phyloP scores from a whole-genome alignment of 2,329 filamentous ascomycete genomes.

The Aspergillus sp. region DNA sequence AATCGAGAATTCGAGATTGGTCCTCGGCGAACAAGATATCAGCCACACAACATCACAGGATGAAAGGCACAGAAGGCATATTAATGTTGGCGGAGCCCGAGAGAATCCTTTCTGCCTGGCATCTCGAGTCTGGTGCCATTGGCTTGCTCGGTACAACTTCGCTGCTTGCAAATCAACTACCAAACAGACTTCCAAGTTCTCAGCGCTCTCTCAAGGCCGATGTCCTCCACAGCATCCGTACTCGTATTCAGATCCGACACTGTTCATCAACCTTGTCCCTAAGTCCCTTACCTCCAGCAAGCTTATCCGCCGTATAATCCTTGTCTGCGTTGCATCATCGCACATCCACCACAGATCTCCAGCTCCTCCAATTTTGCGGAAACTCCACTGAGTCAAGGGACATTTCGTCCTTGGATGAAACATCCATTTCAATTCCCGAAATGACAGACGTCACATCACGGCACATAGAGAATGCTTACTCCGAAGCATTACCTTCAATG shows the following conservation, averaged over 20 bases:
- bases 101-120: not conserved
- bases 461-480: not conserved
- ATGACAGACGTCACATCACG: not conserved
- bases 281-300: not conserved
- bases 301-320: not conserved
- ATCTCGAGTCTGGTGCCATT: not conserved
- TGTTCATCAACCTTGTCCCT: not conserved
- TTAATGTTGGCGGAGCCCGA: not conserved
- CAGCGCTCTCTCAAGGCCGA: not conserved
- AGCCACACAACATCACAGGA: not conserved
- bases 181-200: not conserved
- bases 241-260: not conserved
- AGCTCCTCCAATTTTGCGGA: not conserved
- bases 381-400: not conserved
- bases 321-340: not conserved
- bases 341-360: slow-evolving; percentile 1
- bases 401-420: not conserved
- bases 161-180: too few species aligned
- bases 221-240: not conserved
- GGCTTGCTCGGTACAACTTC: not conserved
- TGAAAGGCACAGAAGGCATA: not conserved
- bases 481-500: not conserved
- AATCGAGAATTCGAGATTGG: slow-evolving; percentile 20
- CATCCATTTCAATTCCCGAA: not conserved
- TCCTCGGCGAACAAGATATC: not conserved